Base-by-base conservation (phyloP, 2,329 filamentous ascomycete species). In the Colletotrichum sp. region DNA sequence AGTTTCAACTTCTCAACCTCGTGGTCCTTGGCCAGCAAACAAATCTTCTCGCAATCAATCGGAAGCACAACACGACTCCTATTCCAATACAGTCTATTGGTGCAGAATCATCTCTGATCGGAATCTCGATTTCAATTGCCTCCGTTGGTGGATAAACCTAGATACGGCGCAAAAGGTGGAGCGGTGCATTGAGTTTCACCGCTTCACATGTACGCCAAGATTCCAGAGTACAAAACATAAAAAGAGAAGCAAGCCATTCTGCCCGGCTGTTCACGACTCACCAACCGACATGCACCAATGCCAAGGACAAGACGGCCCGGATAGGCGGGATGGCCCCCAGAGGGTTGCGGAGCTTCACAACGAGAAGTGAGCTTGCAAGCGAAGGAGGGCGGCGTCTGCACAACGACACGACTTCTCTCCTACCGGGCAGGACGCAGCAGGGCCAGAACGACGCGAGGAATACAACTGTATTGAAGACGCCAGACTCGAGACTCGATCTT, bases 101-200 rank as follows among this genome's bases (percentile, higher is more conserved):
- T 74, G 48, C 70, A 73, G 44, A 68, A 76, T 64, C 55, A 22
- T 60, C 16, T 65, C 28, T 64, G 10, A 18, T 48, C 64, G 34
- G 48, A 26, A 59, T 59, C 70, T 30, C 64, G 13, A 44, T 30
- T 24, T 39, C 59, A 12, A 39, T 28, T 26, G 22, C 16, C 65
- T 76, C 48, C 59, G 73, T 76, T 76, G 74, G 74, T 76, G 74
- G 74, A 76, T 57, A 76, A 76, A 73, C 26, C 68, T 30, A 63
- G 69, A 44, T 28, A 68, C 70, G 34, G 57, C 59, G 64, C 44
- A 30, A 39, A 62, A 65, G 44, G 64, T 74, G 74, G 74, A 66
- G 70, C 57, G 52, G 55, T 65, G 16, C 30, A 13, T 65, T 36
- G 74, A 60, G 55, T 62, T 66, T 62, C 71, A 71, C 68, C 60